Evolutionary conservation across 2,329 filamentous ascomycete genomes (phyloP), one percentile per base, ranked within the genome.

Genomic region (Colletotrichum destructivum): DNA sequence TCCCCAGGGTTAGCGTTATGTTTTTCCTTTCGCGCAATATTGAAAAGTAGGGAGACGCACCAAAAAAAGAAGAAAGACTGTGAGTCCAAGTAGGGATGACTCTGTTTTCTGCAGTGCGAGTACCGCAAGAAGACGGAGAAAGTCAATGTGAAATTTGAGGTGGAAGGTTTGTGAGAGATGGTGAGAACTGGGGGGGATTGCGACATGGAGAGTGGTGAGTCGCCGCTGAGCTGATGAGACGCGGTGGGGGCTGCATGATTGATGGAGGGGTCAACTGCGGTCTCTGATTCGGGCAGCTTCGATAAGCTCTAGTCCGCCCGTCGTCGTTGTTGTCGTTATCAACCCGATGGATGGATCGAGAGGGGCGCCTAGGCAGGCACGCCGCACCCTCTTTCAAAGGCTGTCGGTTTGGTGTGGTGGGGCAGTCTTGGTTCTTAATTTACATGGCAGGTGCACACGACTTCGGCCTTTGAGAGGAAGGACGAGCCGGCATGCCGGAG

Each of bases 181-280:
- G 18, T 8, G n/a, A 18, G 47, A 51, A 42, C 40, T 26, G 35
- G 35, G 35, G 55, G 15, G 47, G n/a, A 40, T 46, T 40, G 44
- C 55, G 47, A 52, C 46, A 44, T 61, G 46, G 23, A 47, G 55
- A 40, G 55, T 42, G 46, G 65, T 69, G 69, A 69, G 65, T 68
- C 51, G 68, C 35, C 55, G 51, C 35, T 40, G 49, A 31, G 64
- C 57, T 42, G 68, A 60, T 71, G 69, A 69, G 64, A 63, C 42
- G 46, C 23, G 26, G 40, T 64, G 42, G 67, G 69, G 69, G 69
- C 69, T 49, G 46, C 21, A 35, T 21, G 49, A 54, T 47, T 46
- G 59, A 72, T 72, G 69, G 69, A 72, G 69, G 66, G 65, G 61
- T 63, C 46, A 15, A 5, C 35, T 44, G 31, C n/a, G 31, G 46